Conservation (phyloP, 177 flowering plant species). For the Telopea speciosissima region DNA sequence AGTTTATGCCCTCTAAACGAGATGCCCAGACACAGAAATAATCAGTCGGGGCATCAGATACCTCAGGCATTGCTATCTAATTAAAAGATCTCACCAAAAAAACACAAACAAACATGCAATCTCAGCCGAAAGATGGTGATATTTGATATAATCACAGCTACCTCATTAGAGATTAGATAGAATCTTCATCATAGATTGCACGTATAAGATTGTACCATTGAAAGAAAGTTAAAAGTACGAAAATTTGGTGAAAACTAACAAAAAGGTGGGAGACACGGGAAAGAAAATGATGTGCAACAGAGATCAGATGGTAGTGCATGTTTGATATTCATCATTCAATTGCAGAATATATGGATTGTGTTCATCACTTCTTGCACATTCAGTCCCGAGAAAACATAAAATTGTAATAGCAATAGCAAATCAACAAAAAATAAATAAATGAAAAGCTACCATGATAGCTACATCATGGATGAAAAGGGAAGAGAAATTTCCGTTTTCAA, state of each 20-base stretch:
- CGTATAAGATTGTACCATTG: not conserved
- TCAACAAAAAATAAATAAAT: not conserved
- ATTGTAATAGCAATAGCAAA: not conserved
- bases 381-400: not conserved
- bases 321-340: conserved; percentile 12
- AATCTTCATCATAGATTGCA: conserved; percentile 16
- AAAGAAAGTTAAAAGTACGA: not conserved
- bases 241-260: not conserved
- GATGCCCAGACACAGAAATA: conserved; percentile 12
- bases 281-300: not conserved
- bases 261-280: not conserved
- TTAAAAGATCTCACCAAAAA: not conserved
- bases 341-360: conserved; percentile 12
- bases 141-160: conserved; percentile 12
- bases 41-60: conserved; percentile 18
- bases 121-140: conserved; percentile 28
- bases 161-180: conserved; percentile 3
- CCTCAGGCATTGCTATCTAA: conserved; percentile 8
- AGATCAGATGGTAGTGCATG: conserved; percentile 31
- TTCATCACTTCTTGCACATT: conserved; percentile 14
- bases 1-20: conserved; percentile 14
- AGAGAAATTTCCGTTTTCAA: not conserved
- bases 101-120: conserved; percentile 6
- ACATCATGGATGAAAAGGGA: not conserved
- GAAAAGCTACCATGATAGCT: not conserved